Evolutionary conservation across 2,329 filamentous ascomycete genomes (phyloP), one percentile per base, ranked within the genome.

Genomic region (Talaromyces sp.): DNA sequence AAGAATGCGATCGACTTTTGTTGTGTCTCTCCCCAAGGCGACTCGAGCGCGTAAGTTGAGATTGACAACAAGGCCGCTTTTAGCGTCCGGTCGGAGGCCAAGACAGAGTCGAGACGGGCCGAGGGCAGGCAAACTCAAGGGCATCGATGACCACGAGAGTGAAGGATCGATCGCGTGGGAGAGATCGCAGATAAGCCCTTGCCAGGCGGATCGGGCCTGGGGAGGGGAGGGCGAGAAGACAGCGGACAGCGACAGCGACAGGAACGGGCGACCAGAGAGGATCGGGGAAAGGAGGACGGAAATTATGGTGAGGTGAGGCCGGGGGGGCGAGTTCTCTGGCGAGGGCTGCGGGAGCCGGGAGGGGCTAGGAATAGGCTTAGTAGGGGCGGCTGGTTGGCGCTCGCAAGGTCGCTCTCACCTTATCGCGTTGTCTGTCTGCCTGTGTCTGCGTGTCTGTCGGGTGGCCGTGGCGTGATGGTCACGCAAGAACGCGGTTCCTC

Each of bases 11-110:
- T 44, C 28, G 23, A 31, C 50, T 14, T 6, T 53, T 12, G 7
- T 47, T 9, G 7, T 18, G 5, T 27, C 44, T 18, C 23, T 27
- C 44, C 23, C 44, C n/a, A 12, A 47, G 44, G 4, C 44, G 23
- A 18, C n/a, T 27, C 23, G 44, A 27, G 57, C 47, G 57, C 47
- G 36, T 4, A n/a, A 23, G 28, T 53, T 54, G 61, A 60, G 47
- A 63, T 59, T 40, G 60, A 64, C 61, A 65, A 61, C 61, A 61
- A 60, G 65, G 67, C 68, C 66, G 72, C 66, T 72, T 72, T 74
- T 70, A 72, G 70, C 68, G 71, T 70, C 66, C 67, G 68, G 66
- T 69, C 65, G 69, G 69, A 71, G 68, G 70, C 70, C 72, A 74
- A 72, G 70, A 73, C n/a, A n/a, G 72, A 68, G 67, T 66, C 67